Percentiles rank a stretch among this genome's conserved stretches.
Conservation (phyloP, 2,329 filamentous ascomycete species). For the Clarireedia hainanense region DNA sequence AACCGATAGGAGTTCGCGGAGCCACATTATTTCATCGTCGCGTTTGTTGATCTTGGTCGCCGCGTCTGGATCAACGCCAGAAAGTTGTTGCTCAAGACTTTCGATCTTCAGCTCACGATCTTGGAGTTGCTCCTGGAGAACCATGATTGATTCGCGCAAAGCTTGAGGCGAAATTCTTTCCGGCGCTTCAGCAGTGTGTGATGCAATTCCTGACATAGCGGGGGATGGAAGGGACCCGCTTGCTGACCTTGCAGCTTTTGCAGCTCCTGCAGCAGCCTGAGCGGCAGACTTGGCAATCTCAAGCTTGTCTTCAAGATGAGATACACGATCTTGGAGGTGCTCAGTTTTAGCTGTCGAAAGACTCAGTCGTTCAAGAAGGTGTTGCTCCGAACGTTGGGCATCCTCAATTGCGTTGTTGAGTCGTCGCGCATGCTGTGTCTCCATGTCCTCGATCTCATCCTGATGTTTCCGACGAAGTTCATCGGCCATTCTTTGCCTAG, state of each 20-base stretch:
- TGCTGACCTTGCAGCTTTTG: conserved; percentile 10
- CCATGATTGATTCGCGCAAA: conserved; percentile 89
- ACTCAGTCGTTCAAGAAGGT: conserved; percentile 71
- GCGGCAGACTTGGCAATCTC: conserved; percentile 80
- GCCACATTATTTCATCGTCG: conserved; percentile 90
- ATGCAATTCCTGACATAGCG: conserved; percentile 25
- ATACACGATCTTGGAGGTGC: conserved; percentile 77
- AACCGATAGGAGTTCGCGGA: conserved; percentile 86
- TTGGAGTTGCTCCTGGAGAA: conserved; percentile 92
- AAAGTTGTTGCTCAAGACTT: conserved; percentile 65
- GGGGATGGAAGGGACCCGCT: conserved; percentile 12
- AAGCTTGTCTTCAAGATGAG: conserved; percentile 82
- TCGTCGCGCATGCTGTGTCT: conserved; percentile 66
- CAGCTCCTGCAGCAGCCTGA: conserved; percentile 39
- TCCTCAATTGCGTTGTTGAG: conserved; percentile 72
- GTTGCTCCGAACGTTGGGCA: conserved; percentile 68
- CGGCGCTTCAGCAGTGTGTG: conserved; percentile 46
- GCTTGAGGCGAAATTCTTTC: conserved; percentile 93
- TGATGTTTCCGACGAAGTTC: conserved; percentile 51
- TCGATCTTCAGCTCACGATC: conserved; percentile 89
- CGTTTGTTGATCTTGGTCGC: conserved; percentile 79
- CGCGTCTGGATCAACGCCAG: conserved; percentile 66
- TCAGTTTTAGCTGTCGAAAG: conserved; percentile 78
- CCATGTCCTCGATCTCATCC: conserved; percentile 65
- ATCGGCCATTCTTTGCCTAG: conserved; percentile 49